Conservation (phyloP, 371 early-diverging fungal species). For the Mortierella sp. region DNA sequence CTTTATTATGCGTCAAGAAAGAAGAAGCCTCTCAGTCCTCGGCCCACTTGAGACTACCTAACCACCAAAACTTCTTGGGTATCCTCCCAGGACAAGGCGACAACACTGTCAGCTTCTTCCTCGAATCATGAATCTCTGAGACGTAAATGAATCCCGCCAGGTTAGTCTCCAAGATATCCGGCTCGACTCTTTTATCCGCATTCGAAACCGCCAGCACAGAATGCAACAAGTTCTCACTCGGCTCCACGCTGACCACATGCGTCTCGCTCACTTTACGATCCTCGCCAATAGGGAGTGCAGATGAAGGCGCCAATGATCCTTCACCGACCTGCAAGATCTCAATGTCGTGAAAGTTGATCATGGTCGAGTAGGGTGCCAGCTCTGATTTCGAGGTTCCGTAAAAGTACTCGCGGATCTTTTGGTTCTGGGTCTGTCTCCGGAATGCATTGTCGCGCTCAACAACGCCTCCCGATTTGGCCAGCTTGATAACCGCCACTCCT, state of each 20-base stretch:
- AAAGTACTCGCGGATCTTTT: slow-evolving; percentile 93
- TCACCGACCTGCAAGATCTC: slow-evolving; percentile 88
- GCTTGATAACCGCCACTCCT: slow-evolving; percentile 80
- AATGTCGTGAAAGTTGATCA: slow-evolving; percentile 83
- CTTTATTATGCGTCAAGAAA: neutral
- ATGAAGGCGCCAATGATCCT: slow-evolving; percentile 87
- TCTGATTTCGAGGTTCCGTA: slow-evolving; percentile 86
- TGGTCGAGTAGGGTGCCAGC: slow-evolving; percentile 86
- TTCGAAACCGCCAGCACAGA: slow-evolving; percentile 89
- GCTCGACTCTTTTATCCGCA: slow-evolving; percentile 73
- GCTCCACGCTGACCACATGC: slow-evolving; percentile 85
- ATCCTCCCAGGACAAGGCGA: slow-evolving; percentile 92
- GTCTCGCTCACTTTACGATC: slow-evolving; percentile 85
- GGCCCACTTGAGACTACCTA: slow-evolving; percentile 93
- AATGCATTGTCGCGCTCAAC: slow-evolving; percentile 86
- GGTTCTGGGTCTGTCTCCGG: slow-evolving; percentile 77
- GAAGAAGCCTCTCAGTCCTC: slow-evolving; percentile 61
- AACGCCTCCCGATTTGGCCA: slow-evolving; percentile 95
- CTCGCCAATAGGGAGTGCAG: slow-evolving; percentile 93
- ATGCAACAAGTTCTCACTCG: slow-evolving; percentile 86
- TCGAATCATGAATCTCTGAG: slow-evolving; percentile 87
- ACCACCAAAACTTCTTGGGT: slow-evolving; percentile 84
- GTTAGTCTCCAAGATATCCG: slow-evolving; percentile 76
- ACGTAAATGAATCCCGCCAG: slow-evolving; percentile 92
- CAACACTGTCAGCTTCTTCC: slow-evolving; percentile 84